Base-by-base conservation (phyloP, 345 rosid species). In the Melastoma malabathricum region DNA sequence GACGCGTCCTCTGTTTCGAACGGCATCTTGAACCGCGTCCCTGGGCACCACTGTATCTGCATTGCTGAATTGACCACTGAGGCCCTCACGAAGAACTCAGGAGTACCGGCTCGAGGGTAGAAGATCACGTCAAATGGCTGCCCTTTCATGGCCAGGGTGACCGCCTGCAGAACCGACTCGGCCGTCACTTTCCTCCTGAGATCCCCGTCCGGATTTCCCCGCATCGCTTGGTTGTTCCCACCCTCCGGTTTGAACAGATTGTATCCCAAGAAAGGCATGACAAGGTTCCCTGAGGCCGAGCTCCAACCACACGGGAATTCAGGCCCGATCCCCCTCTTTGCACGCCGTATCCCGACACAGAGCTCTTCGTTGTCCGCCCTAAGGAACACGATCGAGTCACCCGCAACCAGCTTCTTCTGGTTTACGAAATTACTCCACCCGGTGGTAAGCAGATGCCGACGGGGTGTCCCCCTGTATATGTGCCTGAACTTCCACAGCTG, bases 381-480 rank as follows among this genome's bases (percentile, higher is more conserved):
- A 63, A 84, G 61, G 61, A 90, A 90, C 44, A 90, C 94, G 20
- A 86, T 84, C 0, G 98, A 86, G 68, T 90, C 98, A 25, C 98
- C 98, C 0, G 96, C 96, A 34, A 86, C 84, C 46, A 90, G 96
- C 71, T 86, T 90, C 86, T 90, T 90, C 74, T 86, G 94, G 60
- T 86, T 90, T 60, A 90, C 98, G 58, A 90, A 90, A 61, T 80
- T 90, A 65, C 98, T 87, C 98, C 98, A 90, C 10, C 98, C 98
- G 2, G 98, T 90, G 1, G 98, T 90, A 68, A 90, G 64, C 52
- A 90, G 84, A 65, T 90, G 98, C 1, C 98, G 81, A 13, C 98
- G 79, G 10, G 98, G 98, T 0, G 98, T 90, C 15, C 98, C 96
- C 47, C 98, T 79, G 43, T 84, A 90, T 1, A 90, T 90, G 68